Base-by-base conservation (phyloP, 1,284 basidiomycete species). In the Rhodotorula glutinis region DNA sequence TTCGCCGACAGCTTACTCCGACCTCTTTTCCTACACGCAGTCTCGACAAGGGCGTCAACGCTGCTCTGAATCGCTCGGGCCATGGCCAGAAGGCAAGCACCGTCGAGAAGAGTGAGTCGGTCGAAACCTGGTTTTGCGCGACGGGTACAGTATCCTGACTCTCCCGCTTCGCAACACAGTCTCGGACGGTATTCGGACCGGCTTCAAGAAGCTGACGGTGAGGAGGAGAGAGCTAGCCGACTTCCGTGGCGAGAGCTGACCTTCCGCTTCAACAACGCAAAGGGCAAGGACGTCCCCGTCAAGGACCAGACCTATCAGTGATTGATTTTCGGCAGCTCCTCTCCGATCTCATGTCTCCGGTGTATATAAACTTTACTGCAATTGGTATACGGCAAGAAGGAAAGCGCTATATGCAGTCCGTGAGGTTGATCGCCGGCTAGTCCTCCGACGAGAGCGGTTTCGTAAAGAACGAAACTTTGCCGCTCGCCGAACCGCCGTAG, bases 11-110 rank as follows among this genome's bases (percentile, higher is more conserved):
- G n/a, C n/a, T n/a, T n/a, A n/a, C n/a, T n/a, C n/a, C n/a, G n/a
- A n/a, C n/a, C n/a, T n/a, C n/a, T n/a, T n/a, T n/a, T n/a, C 23
- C 30, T 1, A 11, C 10, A 1, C 19, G 14, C 59, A 67, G 66
- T 7, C 75, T 81, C 60, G 79, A 79, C 78, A 71, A 75, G 79
- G 80, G 79, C 61, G 74, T 81, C 63, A 75, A 74, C 63, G 13
- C 55, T 2, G 54, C 73, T n/a, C 70, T 79, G 53, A 73, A 72
- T 47, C 65, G 74, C 53, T 53, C 73, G 30, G 80, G 80, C 43
- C 75, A 80, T 71, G 73, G 70, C 29, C 77, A 78, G 72, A 69
- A 53, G 49, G 73, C 63, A 29, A 49, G 61, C 13, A 81, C 79
- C n/a, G 79, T 78, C 60, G 80, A 81, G 75, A 80, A 80, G 76